Conservation (phyloP, 164 flowering plant genomes). For the Akebia trifoliata region DNA sequence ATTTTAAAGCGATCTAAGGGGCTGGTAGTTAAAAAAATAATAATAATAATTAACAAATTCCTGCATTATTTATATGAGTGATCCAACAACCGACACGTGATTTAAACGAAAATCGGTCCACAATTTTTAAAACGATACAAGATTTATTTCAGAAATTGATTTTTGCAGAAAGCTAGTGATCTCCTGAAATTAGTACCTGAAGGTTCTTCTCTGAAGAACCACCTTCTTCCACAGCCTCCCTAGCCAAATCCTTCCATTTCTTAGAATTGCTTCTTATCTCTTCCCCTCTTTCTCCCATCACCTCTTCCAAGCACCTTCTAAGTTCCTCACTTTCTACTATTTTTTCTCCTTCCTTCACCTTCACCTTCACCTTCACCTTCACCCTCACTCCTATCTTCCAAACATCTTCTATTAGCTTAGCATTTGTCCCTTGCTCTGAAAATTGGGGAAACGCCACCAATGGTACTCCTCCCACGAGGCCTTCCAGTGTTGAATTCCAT, state of each 20-base stretch:
- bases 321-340: constrained; percentile 41
- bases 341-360: constrained; percentile 24
- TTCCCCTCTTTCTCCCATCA: constrained; percentile 36
- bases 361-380: constrained; percentile 18
- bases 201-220: constrained; percentile 40
- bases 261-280: constrained; percentile 33
- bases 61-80: too few relatives aligned
- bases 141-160: too few relatives aligned
- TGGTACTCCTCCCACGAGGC: constrained; percentile 48
- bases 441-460: constrained; percentile 48
- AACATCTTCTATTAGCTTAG: constrained; percentile 51
- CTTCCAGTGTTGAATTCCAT: constrained; percentile 65
- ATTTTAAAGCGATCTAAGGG: too few relatives aligned
- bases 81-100: too few relatives aligned
- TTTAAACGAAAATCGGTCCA: too few relatives aligned
- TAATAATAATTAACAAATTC: too few relatives aligned
- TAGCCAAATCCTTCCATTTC: constrained; percentile 38
- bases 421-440: constrained; percentile 53
- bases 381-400: constrained; percentile 50
- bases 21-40: too few relatives aligned
- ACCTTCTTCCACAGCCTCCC: constrained; percentile 33
- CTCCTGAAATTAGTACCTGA: too few relatives aligned
- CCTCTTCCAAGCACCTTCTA: constrained; percentile 40
- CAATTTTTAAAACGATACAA: too few relatives aligned
- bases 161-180: too few relatives aligned